Evolutionary conservation across 2,329 filamentous ascomycete species (phyloP), one percentile per base, ranked within the genome.

Genomic region (Emergomyces africanus): DNA sequence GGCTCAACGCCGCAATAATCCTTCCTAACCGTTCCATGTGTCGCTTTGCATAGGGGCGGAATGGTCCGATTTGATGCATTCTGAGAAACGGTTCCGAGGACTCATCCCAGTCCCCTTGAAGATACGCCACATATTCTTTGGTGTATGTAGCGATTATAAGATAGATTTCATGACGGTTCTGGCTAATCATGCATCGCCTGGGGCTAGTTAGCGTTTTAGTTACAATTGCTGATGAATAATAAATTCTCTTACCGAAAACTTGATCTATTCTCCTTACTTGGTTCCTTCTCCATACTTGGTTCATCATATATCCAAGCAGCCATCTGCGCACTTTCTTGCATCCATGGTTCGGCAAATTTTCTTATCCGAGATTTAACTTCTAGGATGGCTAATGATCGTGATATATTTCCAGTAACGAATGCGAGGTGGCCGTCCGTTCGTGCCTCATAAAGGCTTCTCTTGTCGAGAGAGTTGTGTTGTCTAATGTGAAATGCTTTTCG

Each of bases 301-400:
- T 61, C 60, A n/a, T 48, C 57, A 57, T 51, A 35, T 3, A 64
- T n/a, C 62, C 62, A 64, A 28, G 61, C 59, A 25, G 58, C 62
- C 59, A 64, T 60, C 44, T 62, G 62, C 0, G 62, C 62, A 20
- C 42, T 61, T 41, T 63, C 62, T 33, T 64, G 61, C 57, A 54
- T 61, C 23, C 48, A 53, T 25, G 44, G 30, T 14, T 58, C 30
- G 49, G 35, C 23, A n/a, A n/a, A n/a, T n/a, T n/a, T 10, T 39
- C 41, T 18, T n/a, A n/a, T 25, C 53, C 58, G n/a, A 6, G 9
- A 63, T 60, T 33, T 63, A 15, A 63, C 61, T 33, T 63, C 57
- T 2, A 61, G 12, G 25, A 63, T 63, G 14, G 57, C 39, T 18
- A 60, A 25, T 9, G 59, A 63, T 18, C 42, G 20, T 25, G 53